Evolutionary conservation across 2,329 filamentous ascomycete genomes (phyloP).

Genomic region (Clarireedia sp.): DNA sequence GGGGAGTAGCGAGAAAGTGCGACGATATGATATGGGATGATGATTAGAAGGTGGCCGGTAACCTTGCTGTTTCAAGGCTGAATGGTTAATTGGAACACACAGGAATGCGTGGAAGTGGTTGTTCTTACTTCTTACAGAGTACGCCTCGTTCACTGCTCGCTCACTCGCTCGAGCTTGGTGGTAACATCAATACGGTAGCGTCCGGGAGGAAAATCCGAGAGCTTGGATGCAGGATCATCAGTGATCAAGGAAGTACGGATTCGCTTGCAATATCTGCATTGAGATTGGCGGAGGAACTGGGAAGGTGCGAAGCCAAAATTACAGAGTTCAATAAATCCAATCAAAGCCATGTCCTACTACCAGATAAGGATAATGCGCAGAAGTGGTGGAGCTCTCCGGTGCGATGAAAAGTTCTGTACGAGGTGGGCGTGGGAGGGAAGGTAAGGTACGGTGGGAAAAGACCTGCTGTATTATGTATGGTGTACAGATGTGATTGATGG

Average conservation of each 20-base stretch:
- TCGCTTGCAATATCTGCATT: slow-evolving; percentile 6
- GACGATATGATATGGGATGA: neutral
- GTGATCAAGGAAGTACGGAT: neutral
- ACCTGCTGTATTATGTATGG: slow-evolving; percentile 3
- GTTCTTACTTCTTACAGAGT: no score
- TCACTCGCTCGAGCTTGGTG: neutral
- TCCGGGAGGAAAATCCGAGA: slow-evolving; percentile 7
- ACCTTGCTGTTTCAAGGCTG: no score
- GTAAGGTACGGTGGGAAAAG: neutral
- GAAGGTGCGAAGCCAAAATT: neutral
- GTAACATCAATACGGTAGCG: neutral
- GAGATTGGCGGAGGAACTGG: slow-evolving; percentile 5
- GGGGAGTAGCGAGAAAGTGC: no score
- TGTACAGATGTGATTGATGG: neutral
- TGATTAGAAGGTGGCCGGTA: neutral
- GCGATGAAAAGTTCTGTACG: no score
- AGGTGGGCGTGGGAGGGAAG: neutral
- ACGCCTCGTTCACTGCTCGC: no score
- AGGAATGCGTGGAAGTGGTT: neutral
- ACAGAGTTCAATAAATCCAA: neutral
- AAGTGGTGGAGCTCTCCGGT: no score
- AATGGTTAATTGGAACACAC: neutral
- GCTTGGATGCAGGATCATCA: slow-evolving; percentile 10
- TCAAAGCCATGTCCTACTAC: neutral
- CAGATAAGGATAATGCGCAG: neutral